Base-by-base conservation (phyloP, 805 yeast genomes). In the Naumovozyma baii region DNA sequence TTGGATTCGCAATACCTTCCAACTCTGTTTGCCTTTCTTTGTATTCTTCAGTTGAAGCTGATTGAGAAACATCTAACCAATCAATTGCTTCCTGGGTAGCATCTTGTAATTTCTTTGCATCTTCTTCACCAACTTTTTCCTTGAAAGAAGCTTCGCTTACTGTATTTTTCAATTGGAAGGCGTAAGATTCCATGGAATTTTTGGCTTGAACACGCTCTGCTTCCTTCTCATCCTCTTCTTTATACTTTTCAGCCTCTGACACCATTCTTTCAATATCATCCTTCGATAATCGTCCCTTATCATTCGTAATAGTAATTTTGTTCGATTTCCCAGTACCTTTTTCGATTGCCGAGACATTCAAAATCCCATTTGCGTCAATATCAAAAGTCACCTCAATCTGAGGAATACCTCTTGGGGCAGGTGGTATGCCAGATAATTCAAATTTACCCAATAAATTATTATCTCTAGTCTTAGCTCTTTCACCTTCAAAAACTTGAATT, bases 351-450 rank as follows among this genome's bases (percentile, higher is more conserved):
- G 92, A 80, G 40, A 87, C 96, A 69, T 87, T 87, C 70, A 88
- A 73, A 69, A 87, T 87, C 73, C 96, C 96, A 69, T 88, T 87
- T 51, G 96, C 95, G 67, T 87, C 96, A 61, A 87, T 73, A 66
- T 87, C 96, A 63, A 87, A 87, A 58, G 95, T 87, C 52, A 87
- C 96, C 75, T 87, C 96, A 57, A 87, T 81, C 73, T 86, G 95
- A 61, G 96, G 96, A 53, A 83, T 90, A 76, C 96, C 96, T 73
- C 95, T 85, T 69, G 95, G 95, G 30, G 95, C 95, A 55, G 95
- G 96, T 57, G 96, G 96, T 50, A 87, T 87, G 64, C 95, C 95
- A 51, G 90, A 69, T 59, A 87, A 79, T 71, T 87, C 96, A 70
- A 87, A 87, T 73, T 87, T 87, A 74, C 96, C 96, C 59, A 87